Conservation (phyloP, 2,329 filamentous ascomycete genomes). For the Colletotrichum aenigma region DNA sequence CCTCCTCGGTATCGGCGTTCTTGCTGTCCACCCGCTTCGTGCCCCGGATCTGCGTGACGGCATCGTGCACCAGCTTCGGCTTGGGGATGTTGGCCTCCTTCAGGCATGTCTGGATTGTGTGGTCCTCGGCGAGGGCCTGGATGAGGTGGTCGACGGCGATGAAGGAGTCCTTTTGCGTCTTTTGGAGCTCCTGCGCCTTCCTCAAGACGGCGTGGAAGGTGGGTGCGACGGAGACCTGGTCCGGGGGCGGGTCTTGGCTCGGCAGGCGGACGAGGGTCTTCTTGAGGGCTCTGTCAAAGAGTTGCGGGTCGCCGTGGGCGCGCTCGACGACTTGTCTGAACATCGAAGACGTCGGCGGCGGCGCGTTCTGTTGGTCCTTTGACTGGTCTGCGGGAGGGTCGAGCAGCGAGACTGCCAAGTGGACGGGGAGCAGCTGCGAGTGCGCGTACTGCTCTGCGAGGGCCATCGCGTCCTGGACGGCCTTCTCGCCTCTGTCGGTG, state of each 20-base stretch:
- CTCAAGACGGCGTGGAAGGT: slow-evolving; percentile 82
- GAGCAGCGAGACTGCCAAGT: slow-evolving; percentile 83
- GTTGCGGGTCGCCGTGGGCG: slow-evolving; percentile 89
- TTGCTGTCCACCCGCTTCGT: slow-evolving; percentile 95
- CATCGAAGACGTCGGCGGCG: slow-evolving; percentile 72
- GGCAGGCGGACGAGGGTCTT: slow-evolving; percentile 89
- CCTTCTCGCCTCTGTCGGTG: slow-evolving; percentile 90
- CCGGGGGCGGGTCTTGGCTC: slow-evolving; percentile 93
- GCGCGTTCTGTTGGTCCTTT: slow-evolving; percentile 82
- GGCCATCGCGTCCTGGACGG: slow-evolving; percentile 85
- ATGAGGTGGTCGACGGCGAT: slow-evolving; percentile 97
- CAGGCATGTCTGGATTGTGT: slow-evolving; percentile 72
- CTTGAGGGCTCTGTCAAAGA: slow-evolving; percentile 88
- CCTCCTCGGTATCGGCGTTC: slow-evolving; percentile 89
- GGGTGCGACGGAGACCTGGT: slow-evolving; percentile 82
- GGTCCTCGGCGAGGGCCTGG: slow-evolving; percentile 80
- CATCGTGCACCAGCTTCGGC: slow-evolving; percentile 85
- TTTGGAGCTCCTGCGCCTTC: slow-evolving; percentile 86
- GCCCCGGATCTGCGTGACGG: slow-evolving; percentile 89
- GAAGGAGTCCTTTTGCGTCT: slow-evolving; percentile 96
- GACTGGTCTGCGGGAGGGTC: slow-evolving; percentile 77
- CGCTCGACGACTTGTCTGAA: slow-evolving; percentile 95
- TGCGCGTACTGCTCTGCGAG: slow-evolving; percentile 91
- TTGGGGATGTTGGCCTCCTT: slow-evolving; percentile 92
- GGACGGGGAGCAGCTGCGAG: slow-evolving; percentile 87